phyloP scores from a whole-genome alignment of 2,329 filamentous ascomycete species.

The Verticillium tricorpus region DNA sequence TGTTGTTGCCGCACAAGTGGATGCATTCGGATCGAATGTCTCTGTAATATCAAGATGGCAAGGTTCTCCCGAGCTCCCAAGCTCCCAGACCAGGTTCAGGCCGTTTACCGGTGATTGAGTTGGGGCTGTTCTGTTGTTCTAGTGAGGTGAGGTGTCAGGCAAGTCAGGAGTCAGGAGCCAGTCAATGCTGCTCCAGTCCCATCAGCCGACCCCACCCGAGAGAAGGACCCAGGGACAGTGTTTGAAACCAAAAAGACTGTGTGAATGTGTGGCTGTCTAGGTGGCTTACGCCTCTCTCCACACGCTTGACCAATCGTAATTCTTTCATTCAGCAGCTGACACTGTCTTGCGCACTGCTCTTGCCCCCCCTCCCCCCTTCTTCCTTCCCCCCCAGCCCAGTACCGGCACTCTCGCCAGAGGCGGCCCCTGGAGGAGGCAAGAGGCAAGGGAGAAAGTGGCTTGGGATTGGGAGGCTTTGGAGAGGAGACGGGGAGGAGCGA shows the following conservation, averaged over 20 bases:
- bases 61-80: background rate
- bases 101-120: background rate
- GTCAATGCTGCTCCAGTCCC: background rate
- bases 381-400: background rate
- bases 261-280: background rate
- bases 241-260: background rate
- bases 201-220: background rate
- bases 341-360: background rate
- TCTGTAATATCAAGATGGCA: background rate
- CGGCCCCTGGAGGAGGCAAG: conserved; percentile 3
- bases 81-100: background rate
- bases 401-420: background rate
- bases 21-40: background rate
- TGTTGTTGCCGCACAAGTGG: background rate
- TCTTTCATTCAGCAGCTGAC: background rate
- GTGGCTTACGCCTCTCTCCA: background rate
- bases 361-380: background rate
- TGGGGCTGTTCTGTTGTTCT: background rate
- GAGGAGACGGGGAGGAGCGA: background rate
- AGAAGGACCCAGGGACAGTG: background rate
- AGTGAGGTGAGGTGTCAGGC: background rate
- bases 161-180: background rate
- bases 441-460: conserved; percentile 17
- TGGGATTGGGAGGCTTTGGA: conserved; percentile 25
- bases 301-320: background rate